Evolutionary conservation across 1,139 yeast species (phyloP).

Genomic region (Yueomyces sp.): DNA sequence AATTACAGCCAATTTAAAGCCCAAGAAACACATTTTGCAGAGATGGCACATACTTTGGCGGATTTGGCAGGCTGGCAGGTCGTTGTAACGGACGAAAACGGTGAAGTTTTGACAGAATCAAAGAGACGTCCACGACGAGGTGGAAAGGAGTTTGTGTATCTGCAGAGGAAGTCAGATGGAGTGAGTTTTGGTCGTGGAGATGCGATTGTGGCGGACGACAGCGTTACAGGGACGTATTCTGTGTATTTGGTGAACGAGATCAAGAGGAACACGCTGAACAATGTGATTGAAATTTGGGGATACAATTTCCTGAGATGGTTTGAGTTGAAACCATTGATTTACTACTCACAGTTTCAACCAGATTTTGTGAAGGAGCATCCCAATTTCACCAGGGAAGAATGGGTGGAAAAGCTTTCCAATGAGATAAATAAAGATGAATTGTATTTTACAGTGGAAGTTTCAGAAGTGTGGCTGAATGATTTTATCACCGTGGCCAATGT

Average conservation of each 20-base stretch:
- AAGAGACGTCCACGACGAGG: constrained; percentile 10
- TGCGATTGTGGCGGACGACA: constrained; percentile 14
- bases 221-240: constrained; percentile 9
- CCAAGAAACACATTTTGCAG: too few relatives aligned
- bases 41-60: constrained; percentile 18
- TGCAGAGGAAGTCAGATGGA: constrained; percentile 11
- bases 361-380: constrained; percentile 2
- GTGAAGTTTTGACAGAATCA: constrained; percentile 11
- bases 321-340: constrained; percentile 13
- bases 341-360: constrained; percentile 8
- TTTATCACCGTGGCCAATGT: constrained; percentile 6
- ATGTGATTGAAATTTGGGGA: constrained; percentile 20
- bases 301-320: constrained; percentile 18
- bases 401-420: constrained; percentile 2
- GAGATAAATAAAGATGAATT: constrained; percentile 8
- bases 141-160: constrained; percentile 6
- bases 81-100: constrained; percentile 18
- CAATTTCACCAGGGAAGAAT: constrained; percentile 1
- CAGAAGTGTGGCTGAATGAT: constrained; percentile 7
- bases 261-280: constrained; percentile 17
- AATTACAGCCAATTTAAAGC: not conserved
- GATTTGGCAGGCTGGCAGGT: constrained; percentile 23
- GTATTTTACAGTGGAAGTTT: constrained; percentile 7
- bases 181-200: constrained; percentile 17
- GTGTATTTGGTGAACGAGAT: constrained; percentile 20